Conservation (phyloP, 2,329 filamentous ascomycete genomes). For the Plenodomus biglobosus region DNA sequence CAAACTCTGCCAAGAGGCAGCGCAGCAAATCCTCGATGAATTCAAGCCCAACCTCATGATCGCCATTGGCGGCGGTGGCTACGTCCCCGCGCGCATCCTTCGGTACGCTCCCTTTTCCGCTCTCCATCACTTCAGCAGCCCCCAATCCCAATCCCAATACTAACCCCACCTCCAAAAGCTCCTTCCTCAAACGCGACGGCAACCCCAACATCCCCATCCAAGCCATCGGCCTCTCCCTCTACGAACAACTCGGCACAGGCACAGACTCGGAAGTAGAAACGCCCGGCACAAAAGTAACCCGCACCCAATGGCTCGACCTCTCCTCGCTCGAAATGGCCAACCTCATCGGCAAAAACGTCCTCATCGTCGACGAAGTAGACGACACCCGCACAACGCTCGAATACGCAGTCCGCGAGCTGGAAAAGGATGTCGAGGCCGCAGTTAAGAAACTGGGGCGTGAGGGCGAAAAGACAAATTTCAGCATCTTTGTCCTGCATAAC, state of each 20-base stretch:
- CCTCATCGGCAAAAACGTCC: constrained; percentile 84
- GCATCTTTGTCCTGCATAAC: constrained; percentile 97
- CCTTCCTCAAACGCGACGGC: constrained; percentile 89
- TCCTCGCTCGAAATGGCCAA: constrained; percentile 83
- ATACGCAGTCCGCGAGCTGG: constrained; percentile 87
- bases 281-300: constrained; percentile 89
- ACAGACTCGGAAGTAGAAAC: constrained; percentile 68
- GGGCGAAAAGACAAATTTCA: constrained; percentile 79
- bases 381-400: constrained; percentile 93
- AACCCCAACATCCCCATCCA: constrained; percentile 97
- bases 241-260: constrained; percentile 74
- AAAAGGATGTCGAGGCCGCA: constrained; percentile 89
- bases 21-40: constrained; percentile 75
- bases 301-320: constrained; percentile 97
- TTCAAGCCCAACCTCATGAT: constrained; percentile 97
- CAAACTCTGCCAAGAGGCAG: constrained; percentile 91
- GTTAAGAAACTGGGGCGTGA: constrained; percentile 70
- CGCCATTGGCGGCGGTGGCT: constrained; percentile 95
- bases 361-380: constrained; percentile 95
- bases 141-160: background rate
- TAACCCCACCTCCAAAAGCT: constrained; percentile 45
- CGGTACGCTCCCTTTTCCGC: constrained; percentile 53
- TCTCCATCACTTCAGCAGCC: background rate
- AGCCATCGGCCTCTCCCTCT: constrained; percentile 95
- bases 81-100: constrained; percentile 94